phyloP scores from a whole-genome alignment of 352 stramenopile genomes.

The Blastocystis sp. region DNA sequence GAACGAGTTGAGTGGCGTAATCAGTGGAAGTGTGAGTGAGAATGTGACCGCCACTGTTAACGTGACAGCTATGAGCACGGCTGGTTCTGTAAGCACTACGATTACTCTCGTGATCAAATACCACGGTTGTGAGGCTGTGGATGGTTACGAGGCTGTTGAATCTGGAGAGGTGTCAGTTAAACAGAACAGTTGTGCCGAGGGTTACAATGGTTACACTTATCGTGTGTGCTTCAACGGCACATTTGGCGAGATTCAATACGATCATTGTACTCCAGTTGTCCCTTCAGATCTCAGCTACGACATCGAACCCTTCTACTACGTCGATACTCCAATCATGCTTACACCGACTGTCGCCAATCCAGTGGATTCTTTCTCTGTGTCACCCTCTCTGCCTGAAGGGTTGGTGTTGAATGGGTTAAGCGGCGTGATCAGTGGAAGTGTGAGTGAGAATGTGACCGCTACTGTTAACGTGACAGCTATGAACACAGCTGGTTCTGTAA shows the following conservation, averaged over 20 bases:
- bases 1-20: not conserved
- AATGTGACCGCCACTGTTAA: not conserved
- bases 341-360: not conserved
- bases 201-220: not conserved
- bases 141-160: not conserved
- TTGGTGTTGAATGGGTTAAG: not conserved
- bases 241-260: not conserved
- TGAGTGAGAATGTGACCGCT: not conserved
- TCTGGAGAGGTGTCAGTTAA: not conserved
- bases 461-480: not conserved
- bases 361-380: not conserved
- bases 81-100: not conserved
- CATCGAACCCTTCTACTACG: not conserved
- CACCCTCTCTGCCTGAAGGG: not conserved
- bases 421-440: conserved; percentile 14
- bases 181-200: not conserved
- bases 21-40: not conserved
- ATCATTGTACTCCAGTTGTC: not conserved
- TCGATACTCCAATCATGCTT: not conserved
- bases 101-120: conserved; percentile 8
- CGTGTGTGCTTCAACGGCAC: not conserved
- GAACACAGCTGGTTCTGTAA: not conserved
- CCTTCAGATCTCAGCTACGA: conserved; percentile 6
- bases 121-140: not conserved
- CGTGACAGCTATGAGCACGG: not conserved